Conservation (phyloP, 257 asterid genomes). For the Primulina huaijiensis region DNA sequence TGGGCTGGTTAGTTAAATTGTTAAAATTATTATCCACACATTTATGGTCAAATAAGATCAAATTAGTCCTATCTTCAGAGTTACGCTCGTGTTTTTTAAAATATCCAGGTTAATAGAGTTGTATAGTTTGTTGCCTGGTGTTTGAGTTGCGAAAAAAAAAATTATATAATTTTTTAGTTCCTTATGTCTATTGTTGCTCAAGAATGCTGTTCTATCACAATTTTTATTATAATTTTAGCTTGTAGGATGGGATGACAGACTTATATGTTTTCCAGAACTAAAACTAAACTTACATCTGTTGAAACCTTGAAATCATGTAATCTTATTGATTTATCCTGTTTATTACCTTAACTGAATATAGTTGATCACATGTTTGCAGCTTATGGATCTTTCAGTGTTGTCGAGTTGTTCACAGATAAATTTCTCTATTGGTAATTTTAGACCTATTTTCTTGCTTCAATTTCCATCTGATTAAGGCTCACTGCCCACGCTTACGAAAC, state of each 20-base stretch:
- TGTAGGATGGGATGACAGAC: slow-evolving; percentile 10
- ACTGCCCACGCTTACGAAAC: neutral
- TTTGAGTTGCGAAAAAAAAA: neutral
- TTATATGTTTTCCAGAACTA: slow-evolving; percentile 9
- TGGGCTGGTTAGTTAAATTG: slow-evolving; percentile 81
- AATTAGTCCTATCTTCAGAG: neutral
- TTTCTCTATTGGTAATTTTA: slow-evolving; percentile 64
- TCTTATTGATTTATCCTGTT: slow-evolving; percentile 18
- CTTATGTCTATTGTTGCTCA: neutral
- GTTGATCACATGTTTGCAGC: slow-evolving; percentile 53
- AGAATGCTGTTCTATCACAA: neutral
- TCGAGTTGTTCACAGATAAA: slow-evolving; percentile 77
- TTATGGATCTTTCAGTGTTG: slow-evolving; percentile 83
- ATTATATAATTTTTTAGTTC: neutral
- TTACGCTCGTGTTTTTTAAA: neutral
- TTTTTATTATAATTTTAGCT: too few species aligned
- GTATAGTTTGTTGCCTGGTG: neutral
- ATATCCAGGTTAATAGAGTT: neutral
- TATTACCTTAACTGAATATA: slow-evolving; percentile 8
- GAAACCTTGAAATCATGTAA: slow-evolving; percentile 2
- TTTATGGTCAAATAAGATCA: neutral
- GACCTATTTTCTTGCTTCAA: slow-evolving; percentile 8
- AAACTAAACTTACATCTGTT: slow-evolving; percentile 2
- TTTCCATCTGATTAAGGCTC: neutral
- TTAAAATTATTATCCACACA: neutral